Conservation (phyloP, 345 rosid genomes). For the Anacardium occidentale region DNA sequence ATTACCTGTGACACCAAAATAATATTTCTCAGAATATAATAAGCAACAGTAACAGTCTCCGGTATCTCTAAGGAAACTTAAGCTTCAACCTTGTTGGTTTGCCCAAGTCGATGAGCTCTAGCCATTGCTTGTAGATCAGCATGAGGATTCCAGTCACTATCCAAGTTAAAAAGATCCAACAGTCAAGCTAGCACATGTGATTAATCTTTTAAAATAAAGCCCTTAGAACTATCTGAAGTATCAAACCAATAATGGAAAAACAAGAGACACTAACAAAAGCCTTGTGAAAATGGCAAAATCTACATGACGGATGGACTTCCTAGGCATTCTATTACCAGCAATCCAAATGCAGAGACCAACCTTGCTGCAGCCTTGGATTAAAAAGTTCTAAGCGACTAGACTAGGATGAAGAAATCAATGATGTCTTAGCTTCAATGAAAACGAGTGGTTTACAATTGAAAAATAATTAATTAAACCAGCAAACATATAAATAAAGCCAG, state of each 20-base stretch:
- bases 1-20: slow-evolving; percentile 62
- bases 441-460: background rate
- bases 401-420: background rate
- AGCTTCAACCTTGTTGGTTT: slow-evolving; percentile 78
- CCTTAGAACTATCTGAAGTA: slow-evolving; percentile 5
- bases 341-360: slow-evolving; percentile 10
- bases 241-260: background rate
- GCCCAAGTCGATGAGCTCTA: slow-evolving; percentile 99
- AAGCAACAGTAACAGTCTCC: slow-evolving; percentile 11
- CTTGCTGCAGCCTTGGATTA: background rate
- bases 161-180: slow-evolving; percentile 17
- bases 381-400: background rate
- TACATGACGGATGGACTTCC: background rate
- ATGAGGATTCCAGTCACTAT: slow-evolving; percentile 99
- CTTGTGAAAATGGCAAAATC: background rate
- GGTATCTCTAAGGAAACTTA: slow-evolving; percentile 1
- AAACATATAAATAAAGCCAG: background rate
- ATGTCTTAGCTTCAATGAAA: background rate
- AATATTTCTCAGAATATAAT: slow-evolving; percentile 8
- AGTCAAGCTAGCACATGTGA: slow-evolving; percentile 4
- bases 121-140: slow-evolving; percentile 99
- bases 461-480: background rate
- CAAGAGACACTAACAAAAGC: background rate
- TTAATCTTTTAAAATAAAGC: background rate
- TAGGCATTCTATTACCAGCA: background rate